Base-by-base conservation (phyloP, 164 flowering plant genomes). In the Liriodendron chinense region DNA sequence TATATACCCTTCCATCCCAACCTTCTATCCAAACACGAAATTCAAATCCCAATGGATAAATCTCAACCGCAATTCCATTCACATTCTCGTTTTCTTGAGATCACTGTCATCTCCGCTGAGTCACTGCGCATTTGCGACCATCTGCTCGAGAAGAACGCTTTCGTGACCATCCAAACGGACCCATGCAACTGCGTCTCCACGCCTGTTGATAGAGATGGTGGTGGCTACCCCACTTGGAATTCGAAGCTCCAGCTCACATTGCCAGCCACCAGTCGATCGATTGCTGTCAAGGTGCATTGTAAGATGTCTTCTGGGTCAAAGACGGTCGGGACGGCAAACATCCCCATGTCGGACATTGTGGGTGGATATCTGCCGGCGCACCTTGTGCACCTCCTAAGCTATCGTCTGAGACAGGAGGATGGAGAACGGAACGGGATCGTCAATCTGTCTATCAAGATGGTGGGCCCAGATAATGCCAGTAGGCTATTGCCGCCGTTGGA, bases 191-290 rank as follows among this genome's bases (percentile, higher is more conserved):
- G 0, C 16, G 1, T 18, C 0, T 68, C 71, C 1, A 88, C 91
- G 21, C 69, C 47, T 7, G 12, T 69, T 24, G 83, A 83, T 67
- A 25, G 10, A 1, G 75, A 78, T 3, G 87, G 87, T 23, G 90
- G 90, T 16, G 77, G 80, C 72, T 67, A 78, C 56, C 87, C 86
- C 22, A 1, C 73, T 0, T 89, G 92, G 90, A 84, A 86, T 70
- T 80, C 86, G 73, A 87, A 83, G 74, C 70, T 89, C 10, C n/a
- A 10, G 5, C 34, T 65, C 13, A 7, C 66, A 28, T 23, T 73
- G 26, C 75, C 69, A 1, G 20, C 56, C 59, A 22, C 43, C 1
- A 28, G n/a, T 9, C 18, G 34, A 5, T 73, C 50, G 5, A 49
- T 73, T 21, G 6, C 68, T 7, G 75, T 73, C 24, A 69, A 73